Evolutionary conservation across 208 protist species (phyloP).

Genomic region (Angomonas deanei): DNA sequence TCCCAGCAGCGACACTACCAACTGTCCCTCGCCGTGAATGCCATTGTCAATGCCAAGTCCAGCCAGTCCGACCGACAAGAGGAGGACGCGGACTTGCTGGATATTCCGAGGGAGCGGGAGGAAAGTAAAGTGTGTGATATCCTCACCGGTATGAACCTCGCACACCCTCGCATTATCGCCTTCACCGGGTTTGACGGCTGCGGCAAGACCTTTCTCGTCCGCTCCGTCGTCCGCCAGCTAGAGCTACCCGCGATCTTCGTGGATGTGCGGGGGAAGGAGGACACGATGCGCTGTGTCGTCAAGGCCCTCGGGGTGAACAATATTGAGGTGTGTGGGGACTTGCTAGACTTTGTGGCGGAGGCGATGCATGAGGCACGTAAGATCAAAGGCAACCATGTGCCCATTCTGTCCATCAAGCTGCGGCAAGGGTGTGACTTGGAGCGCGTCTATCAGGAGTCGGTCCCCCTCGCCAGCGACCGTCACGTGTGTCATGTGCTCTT

Average conservation of each 20-base stretch:
- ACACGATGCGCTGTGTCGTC: slow-evolving; percentile 51
- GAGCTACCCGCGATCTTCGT: slow-evolving; percentile 60
- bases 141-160: slow-evolving; percentile 21
- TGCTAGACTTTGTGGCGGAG: slow-evolving; percentile 66
- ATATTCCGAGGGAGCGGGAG: slow-evolving; percentile 17
- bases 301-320: slow-evolving; percentile 70
- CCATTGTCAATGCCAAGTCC: slow-evolving; percentile 8
- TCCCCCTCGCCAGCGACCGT: slow-evolving; percentile 62
- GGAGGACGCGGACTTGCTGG: background rate
- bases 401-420: slow-evolving; percentile 67
- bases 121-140: slow-evolving; percentile 25
- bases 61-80: background rate
- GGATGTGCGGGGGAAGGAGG: slow-evolving; percentile 58
- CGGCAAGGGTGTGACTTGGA: slow-evolving; percentile 52
- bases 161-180: slow-evolving; percentile 41
- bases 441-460: slow-evolving; percentile 65
- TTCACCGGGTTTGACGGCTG: slow-evolving; percentile 53
- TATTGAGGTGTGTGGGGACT: slow-evolving; percentile 78
- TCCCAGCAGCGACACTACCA: slow-evolving; percentile 44
- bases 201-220: slow-evolving; percentile 49
- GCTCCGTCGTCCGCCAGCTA: slow-evolving; percentile 39
- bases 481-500: slow-evolving; percentile 67
- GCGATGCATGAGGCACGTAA: slow-evolving; percentile 23
- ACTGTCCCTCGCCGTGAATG: slow-evolving; percentile 29
- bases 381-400: slow-evolving; percentile 28